phyloP scores from a whole-genome alignment of 108 stramenopile genomes.

The Schizochytrium sp. region DNA sequence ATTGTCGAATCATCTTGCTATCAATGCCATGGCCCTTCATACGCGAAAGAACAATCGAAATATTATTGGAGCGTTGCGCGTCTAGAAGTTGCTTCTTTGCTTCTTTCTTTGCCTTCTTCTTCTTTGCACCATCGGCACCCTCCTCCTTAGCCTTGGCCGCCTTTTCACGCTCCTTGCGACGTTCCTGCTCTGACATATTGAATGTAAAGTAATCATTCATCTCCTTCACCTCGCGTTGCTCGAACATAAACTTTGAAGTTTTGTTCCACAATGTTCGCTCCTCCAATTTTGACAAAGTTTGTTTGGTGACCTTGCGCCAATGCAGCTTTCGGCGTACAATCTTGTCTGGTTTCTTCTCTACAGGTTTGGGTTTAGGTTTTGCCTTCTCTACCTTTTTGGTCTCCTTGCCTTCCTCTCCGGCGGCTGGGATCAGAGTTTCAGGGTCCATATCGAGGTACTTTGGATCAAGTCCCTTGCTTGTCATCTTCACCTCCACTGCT shows the following conservation, averaged over 20 bases:
- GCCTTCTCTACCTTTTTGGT: neutral
- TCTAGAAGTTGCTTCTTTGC: constrained; percentile 46
- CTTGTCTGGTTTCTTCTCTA: constrained; percentile 59
- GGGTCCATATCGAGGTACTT: constrained; percentile 47
- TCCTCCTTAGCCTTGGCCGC: constrained; percentile 49
- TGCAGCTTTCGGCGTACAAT: constrained; percentile 36
- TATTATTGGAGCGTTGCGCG: constrained; percentile 46
- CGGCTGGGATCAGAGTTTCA: constrained; percentile 3
- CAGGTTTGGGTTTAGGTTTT: constrained; percentile 3
- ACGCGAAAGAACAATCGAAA: constrained; percentile 49
- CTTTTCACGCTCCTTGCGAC: constrained; percentile 48
- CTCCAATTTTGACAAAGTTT: constrained; percentile 19
- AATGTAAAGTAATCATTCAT: constrained; percentile 1
- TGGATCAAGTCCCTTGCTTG: constrained; percentile 49
- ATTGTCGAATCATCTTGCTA: neutral
- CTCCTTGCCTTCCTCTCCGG: neutral
- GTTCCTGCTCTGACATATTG: constrained; percentile 48
- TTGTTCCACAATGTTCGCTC: constrained; percentile 1
- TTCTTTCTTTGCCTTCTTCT: constrained; percentile 59
- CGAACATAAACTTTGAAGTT: neutral
- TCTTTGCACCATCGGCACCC: constrained; percentile 15
- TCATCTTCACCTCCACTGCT: constrained; percentile 46
- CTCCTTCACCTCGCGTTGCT: constrained; percentile 61
- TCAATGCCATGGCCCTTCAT: constrained; percentile 44
- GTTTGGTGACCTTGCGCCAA: constrained; percentile 29